Percentiles rank a stretch among this genome's conserved stretches.
Evolutionary conservation across 352 stramenopile species (phyloP).

Genomic region (Paralagenidium karlingii): DNA sequence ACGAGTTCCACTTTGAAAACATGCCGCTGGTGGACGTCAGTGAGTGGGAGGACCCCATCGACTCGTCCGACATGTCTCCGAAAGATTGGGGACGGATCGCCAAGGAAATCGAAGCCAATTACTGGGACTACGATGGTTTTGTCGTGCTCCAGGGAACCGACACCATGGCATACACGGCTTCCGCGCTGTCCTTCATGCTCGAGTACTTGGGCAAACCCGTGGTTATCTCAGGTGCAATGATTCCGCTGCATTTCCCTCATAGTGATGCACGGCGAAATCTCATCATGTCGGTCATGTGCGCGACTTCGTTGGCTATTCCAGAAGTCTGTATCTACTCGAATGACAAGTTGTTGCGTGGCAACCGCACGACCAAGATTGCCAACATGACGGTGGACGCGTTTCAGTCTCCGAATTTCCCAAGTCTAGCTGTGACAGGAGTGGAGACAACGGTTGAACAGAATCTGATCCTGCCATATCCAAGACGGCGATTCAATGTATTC

Average conservation of each 20-base stretch:
- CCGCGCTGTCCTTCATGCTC: constrained; percentile 95
- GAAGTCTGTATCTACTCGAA: constrained; percentile 94
- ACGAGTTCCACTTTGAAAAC: constrained; percentile 74
- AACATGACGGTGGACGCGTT: constrained; percentile 92
- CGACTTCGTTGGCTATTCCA: constrained; percentile 58
- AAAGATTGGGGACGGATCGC: constrained; percentile 88
- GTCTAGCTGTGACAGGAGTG: constrained; percentile 89
- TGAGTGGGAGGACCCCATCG: constrained; percentile 77
- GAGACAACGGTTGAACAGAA: constrained; percentile 86
- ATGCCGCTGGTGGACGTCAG: constrained; percentile 67
- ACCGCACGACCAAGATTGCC: constrained; percentile 93
- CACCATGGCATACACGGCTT: constrained; percentile 96
- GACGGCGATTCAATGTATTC: constrained; percentile 81
- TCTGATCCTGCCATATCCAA: constrained; percentile 81
- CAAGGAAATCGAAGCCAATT: constrained; percentile 89
- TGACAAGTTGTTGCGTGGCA: constrained; percentile 91
- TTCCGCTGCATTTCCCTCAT: constrained; percentile 92
- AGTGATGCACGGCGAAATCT: constrained; percentile 95
- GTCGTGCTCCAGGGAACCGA: constrained; percentile 96
- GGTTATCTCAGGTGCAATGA: constrained; percentile 92
- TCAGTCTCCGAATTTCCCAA: constrained; percentile 93
- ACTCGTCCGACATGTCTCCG: constrained; percentile 84
- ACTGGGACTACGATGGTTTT: constrained; percentile 95
- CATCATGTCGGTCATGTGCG: constrained; percentile 89
- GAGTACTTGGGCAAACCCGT: constrained; percentile 94